Percentiles rank a stretch among this genome's conserved stretches.
Evolutionary conservation across 352 stramenopile species (phyloP).

Genomic region (Hyaloperonospora arabidopsidis): DNA sequence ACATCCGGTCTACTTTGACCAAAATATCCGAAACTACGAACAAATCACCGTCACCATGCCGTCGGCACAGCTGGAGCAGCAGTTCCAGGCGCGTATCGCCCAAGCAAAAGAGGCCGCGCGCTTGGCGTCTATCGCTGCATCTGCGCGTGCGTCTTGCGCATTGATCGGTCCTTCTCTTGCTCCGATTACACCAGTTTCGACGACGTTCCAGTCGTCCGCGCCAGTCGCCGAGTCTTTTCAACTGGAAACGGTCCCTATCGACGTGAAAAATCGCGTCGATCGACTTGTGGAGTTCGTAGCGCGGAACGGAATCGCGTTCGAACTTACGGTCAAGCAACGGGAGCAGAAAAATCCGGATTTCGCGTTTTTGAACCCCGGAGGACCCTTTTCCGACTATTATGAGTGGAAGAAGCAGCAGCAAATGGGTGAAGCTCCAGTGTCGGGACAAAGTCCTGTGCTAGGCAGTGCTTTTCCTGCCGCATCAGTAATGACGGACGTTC

Average conservation of each 20-base stretch:
- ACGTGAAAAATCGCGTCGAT: conserved; percentile 46
- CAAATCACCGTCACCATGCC: conserved; percentile 1
- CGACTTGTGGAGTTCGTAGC: conserved; percentile 50
- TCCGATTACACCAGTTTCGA: conserved; percentile 5
- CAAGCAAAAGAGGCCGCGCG: conserved; percentile 47
- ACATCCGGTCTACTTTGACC: too few species aligned
- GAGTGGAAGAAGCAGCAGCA: conserved; percentile 40
- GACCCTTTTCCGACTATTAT: conserved; percentile 45
- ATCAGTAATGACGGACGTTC: conserved; percentile 5
- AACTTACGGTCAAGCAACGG: conserved; percentile 34
- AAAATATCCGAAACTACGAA: too few species aligned
- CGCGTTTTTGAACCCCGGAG: conserved; percentile 36
- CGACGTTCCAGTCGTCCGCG: background rate
- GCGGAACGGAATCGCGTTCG: conserved; percentile 49
- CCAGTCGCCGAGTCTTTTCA: conserved; percentile 1
- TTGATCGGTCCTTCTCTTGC: conserved; percentile 4
- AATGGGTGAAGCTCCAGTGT: conserved; percentile 3
- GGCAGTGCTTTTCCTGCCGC: background rate
- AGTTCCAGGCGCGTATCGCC: conserved; percentile 52
- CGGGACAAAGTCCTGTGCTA: background rate
- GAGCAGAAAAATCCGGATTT: conserved; percentile 54
- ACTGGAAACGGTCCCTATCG: conserved; percentile 22
- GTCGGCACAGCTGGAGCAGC: conserved; percentile 23
- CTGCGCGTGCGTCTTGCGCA: conserved; percentile 13
- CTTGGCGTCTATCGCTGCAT: conserved; percentile 39